Conservation (phyloP, 768 basidiomycete species). For the Suillus ampliporus region DNA sequence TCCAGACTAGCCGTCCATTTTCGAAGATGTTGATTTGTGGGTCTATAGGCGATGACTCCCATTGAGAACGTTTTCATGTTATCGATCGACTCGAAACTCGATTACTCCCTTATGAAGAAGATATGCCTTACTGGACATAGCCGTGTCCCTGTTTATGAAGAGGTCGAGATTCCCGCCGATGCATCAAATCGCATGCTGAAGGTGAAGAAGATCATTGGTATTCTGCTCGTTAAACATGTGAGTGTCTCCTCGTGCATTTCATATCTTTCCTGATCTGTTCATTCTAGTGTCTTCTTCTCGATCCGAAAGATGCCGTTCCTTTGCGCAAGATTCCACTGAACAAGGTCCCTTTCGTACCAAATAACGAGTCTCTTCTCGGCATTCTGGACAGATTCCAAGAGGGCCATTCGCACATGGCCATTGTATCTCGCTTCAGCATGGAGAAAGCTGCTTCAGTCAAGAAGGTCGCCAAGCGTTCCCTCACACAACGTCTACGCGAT, state of each 20-base stretch:
- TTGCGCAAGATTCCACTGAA: slow-evolving; percentile 85
- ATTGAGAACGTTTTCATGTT: slow-evolving; percentile 87
- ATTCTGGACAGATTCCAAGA: slow-evolving; percentile 91
- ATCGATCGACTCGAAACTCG: slow-evolving; percentile 81
- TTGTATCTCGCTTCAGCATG: slow-evolving; percentile 78
- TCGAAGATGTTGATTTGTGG: neutral
- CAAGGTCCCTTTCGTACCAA: slow-evolving; percentile 85
- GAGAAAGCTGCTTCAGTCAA: slow-evolving; percentile 83
- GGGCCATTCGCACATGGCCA: slow-evolving; percentile 90
- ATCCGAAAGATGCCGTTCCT: slow-evolving; percentile 87
- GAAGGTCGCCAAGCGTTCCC: slow-evolving; percentile 78
- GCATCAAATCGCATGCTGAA: slow-evolving; percentile 47
- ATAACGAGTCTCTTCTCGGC: slow-evolving; percentile 82
- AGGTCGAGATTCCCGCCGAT: slow-evolving; percentile 63
- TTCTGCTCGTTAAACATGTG: slow-evolving; percentile 83
- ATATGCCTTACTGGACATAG: slow-evolving; percentile 84
- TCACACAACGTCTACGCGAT: slow-evolving; percentile 78
- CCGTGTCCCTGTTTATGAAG: slow-evolving; percentile 83
- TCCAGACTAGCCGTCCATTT: neutral
- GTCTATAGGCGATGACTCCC: slow-evolving; percentile 75
- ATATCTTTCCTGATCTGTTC: neutral
- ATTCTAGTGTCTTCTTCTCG: slow-evolving; percentile 74
- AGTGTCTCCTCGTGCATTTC: slow-evolving; percentile 11
- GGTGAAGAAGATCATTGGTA: slow-evolving; percentile 85
- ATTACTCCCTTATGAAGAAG: slow-evolving; percentile 77